These are phyloP conservation scores for Xylaria cubensis DNA, from an alignment of 495 filamentous ascomycete genomes.

Conservation along the genomic window DNA sequence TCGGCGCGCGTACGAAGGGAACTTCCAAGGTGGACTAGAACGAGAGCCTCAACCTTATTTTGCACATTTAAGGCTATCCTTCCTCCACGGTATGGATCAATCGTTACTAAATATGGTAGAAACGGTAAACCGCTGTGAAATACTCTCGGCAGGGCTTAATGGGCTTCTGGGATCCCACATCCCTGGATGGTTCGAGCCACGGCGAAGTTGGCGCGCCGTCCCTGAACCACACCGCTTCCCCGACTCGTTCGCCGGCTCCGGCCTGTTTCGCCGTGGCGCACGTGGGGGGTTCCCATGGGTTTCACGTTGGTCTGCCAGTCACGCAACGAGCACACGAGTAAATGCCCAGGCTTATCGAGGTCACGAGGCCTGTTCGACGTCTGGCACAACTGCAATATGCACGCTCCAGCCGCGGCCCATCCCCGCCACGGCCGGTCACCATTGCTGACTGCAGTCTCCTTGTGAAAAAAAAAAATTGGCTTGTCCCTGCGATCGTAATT, in stretches of 20 bases:
- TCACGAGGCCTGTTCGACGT: constrained; percentile 29
- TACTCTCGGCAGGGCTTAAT: not conserved
- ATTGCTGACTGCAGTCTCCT: constrained; percentile 19
- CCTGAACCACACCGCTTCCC: constrained; percentile 21
- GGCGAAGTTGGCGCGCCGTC: constrained; percentile 8
- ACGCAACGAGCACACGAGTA: constrained; percentile 7
- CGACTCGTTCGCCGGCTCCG: constrained; percentile 25
- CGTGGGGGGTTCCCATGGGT: constrained; percentile 26
- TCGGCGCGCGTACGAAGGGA: not conserved
- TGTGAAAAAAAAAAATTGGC: not conserved
- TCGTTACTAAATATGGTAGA: not conserved
- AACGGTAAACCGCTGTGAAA: not conserved
- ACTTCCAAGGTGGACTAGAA: not conserved
- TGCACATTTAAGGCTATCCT: not conserved
- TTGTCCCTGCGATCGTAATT: constrained; percentile 18
- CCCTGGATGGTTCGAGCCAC: not conserved
- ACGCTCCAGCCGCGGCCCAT: constrained; percentile 7
- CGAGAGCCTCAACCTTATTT: constrained; percentile 6
- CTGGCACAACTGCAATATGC: constrained; percentile 23
- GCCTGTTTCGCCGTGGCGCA: constrained; percentile 27
- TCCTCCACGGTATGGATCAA: not conserved
- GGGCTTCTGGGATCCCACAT: not conserved
- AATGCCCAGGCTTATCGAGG: constrained; percentile 12
- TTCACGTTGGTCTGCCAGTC: not conserved
- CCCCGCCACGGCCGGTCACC: not conserved